These are phyloP conservation scores for Xylaria sp. DNA, from an alignment of 2,329 filamentous ascomycete genomes.

Conservation along the genomic window DNA sequence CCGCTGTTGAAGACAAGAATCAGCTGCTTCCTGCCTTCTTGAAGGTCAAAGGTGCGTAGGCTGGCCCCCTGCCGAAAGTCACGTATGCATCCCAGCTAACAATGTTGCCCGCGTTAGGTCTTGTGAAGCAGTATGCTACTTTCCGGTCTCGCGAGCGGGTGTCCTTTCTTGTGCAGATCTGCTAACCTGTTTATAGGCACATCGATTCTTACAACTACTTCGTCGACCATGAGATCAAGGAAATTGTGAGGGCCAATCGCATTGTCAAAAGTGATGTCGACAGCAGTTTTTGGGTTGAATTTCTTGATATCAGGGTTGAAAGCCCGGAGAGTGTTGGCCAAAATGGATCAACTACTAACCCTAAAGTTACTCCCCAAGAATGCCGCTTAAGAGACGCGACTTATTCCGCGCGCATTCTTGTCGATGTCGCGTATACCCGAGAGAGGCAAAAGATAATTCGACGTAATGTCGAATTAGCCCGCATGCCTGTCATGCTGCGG, in stretches of 20 bases:
- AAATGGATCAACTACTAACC: slow-evolving; percentile 75
- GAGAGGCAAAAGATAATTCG: slow-evolving; percentile 80
- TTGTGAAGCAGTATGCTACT: slow-evolving; percentile 82
- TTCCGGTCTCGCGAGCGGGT: not conserved
- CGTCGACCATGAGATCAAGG: slow-evolving; percentile 94
- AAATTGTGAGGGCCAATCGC: slow-evolving; percentile 92
- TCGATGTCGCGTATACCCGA: slow-evolving; percentile 90
- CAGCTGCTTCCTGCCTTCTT: slow-evolving; percentile 97
- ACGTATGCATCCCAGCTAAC: slow-evolving; percentile 23
- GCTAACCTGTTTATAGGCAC: slow-evolving; percentile 62
- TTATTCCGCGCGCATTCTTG: slow-evolving; percentile 93
- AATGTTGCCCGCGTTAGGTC: slow-evolving; percentile 40
- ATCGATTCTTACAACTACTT: slow-evolving; percentile 99
- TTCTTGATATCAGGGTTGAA: slow-evolving; percentile 89
- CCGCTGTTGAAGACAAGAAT: slow-evolving; percentile 86
- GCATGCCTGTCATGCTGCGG: slow-evolving; percentile 96
- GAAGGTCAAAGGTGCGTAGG: slow-evolving; percentile 82
- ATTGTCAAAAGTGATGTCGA: slow-evolving; percentile 92
- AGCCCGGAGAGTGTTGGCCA: slow-evolving; percentile 82
- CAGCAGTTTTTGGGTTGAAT: slow-evolving; percentile 91
- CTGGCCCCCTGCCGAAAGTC: slow-evolving; percentile 29
- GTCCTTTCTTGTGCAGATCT: slow-evolving; percentile 6
- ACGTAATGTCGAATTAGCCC: slow-evolving; percentile 82
- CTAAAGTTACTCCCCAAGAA: slow-evolving; percentile 91
- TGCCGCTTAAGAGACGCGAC: slow-evolving; percentile 96